A percentile compares a stretch with the other conserved stretches of the same genome.
phyloP scores from a whole-genome alignment of 441 rosid species.

The Erodium trifolium region DNA sequence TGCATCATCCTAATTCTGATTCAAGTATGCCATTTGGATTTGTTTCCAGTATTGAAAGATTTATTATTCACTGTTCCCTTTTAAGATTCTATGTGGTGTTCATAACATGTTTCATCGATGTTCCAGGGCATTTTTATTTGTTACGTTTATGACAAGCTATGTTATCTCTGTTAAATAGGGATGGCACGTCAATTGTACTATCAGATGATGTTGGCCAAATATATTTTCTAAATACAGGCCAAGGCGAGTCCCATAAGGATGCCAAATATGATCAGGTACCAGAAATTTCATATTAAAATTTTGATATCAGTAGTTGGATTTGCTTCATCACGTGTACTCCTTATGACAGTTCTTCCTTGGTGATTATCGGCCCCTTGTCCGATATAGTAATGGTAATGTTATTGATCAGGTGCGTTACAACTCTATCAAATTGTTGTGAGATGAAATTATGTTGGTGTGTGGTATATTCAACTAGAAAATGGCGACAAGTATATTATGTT shows the following conservation, averaged over 20 bases:
- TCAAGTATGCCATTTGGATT: constrained; percentile 9
- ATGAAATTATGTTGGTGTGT: constrained; percentile 15
- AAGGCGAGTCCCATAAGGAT: constrained; percentile 95
- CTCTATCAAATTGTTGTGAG: constrained; percentile 16
- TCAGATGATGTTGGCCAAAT: constrained; percentile 99
- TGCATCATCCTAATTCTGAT: constrained; percentile 4
- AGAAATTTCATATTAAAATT: constrained; percentile 5
- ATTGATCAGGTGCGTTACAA: constrained; percentile 75
- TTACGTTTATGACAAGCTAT: constrained; percentile 4
- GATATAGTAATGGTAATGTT: constrained; percentile 67
- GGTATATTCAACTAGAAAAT: not conserved
- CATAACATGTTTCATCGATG: not conserved
- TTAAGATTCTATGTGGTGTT: not conserved
- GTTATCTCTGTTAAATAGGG: constrained; percentile 44
- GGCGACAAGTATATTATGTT: constrained; percentile 7
- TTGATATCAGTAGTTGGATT: constrained; percentile 3
- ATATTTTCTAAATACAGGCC: constrained; percentile 83
- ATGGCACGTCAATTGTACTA: constrained; percentile 93
- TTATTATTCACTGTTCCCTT: not conserved
- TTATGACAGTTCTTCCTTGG: constrained; percentile 89
- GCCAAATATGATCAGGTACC: constrained; percentile 98
- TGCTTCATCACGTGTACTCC: constrained; percentile 19
- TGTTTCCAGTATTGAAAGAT: constrained; percentile 6
- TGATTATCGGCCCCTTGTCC: constrained; percentile 89
- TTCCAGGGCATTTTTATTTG: not conserved